Percentiles rank a stretch among this genome's conserved stretches.
Evolutionary conservation across 305 asterid genomes (phyloP).

Genomic region (Solanum hybrid): DNA sequence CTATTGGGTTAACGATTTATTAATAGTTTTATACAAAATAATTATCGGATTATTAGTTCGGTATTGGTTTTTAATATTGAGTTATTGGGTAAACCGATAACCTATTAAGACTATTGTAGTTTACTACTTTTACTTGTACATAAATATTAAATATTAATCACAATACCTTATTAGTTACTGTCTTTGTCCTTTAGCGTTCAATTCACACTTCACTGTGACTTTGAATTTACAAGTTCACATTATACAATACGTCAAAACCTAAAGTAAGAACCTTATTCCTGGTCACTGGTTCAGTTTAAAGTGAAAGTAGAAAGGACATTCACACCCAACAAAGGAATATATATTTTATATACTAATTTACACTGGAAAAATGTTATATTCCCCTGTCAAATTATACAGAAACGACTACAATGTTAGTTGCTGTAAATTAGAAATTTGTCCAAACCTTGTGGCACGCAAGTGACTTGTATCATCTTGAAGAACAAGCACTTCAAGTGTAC

Average conservation of each 20-base stretch:
- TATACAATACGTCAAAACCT: not conserved
- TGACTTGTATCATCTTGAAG: conserved; percentile 55
- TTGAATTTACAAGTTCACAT: not conserved
- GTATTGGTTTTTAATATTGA: too few relatives aligned
- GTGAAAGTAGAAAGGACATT: not conserved
- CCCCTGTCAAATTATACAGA: not conserved
- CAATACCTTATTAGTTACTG: not conserved
- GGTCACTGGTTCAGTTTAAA: not conserved
- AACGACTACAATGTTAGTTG: conserved; percentile 12
- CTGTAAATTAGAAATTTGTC: not conserved
- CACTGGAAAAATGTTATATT: not conserved
- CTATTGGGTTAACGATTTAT: too few relatives aligned
- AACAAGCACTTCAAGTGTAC: conserved; percentile 63
- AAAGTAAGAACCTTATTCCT: not conserved
- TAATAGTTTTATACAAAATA: too few relatives aligned
- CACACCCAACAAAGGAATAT: not conserved
- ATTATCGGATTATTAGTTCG: too few relatives aligned
- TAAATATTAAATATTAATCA: too few relatives aligned
- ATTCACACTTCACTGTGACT: not conserved
- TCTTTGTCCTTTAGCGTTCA: not conserved
- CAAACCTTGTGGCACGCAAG: not conserved
- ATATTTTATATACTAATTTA: not conserved
- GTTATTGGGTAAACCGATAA: too few relatives aligned
- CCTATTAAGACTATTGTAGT: too few relatives aligned
- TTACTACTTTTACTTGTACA: not conserved